Conservation (phyloP, 2,329 filamentous ascomycete genomes). For the Didymella segeticola region DNA sequence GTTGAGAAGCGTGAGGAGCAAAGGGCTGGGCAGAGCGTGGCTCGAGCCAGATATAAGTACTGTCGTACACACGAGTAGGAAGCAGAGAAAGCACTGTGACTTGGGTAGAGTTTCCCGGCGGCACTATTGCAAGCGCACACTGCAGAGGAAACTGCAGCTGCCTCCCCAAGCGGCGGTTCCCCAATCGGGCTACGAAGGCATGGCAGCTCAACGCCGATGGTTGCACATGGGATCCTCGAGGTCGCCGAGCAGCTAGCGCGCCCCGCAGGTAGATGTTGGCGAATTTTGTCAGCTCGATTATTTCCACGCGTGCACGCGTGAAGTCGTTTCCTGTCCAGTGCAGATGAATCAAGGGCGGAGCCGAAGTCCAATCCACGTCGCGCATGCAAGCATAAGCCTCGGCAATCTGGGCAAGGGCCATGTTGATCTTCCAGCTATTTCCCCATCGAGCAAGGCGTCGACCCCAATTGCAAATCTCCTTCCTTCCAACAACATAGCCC, state of each 20-base stretch:
- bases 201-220: constrained; percentile 18
- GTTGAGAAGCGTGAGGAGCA: not conserved
- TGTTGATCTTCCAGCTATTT: constrained; percentile 25
- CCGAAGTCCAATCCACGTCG: constrained; percentile 12
- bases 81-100: not conserved
- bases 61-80: not conserved
- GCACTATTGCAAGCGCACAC: constrained; percentile 7
- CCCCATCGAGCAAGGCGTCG: constrained; percentile 16
- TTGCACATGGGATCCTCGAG: constrained; percentile 30
- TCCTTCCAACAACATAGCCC: not conserved
- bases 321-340: not conserved
- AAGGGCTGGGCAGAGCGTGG: not conserved
- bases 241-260: constrained; percentile 23
- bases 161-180: constrained; percentile 9
- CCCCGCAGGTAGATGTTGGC: constrained; percentile 9
- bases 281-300: constrained; percentile 3
- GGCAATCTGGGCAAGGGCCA: constrained; percentile 31
- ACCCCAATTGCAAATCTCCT: constrained; percentile 20
- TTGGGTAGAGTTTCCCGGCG: not conserved
- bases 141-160: constrained; percentile 9
- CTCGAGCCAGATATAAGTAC: constrained; percentile 13
- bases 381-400: constrained; percentile 20
- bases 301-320: not conserved
- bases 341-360: constrained; percentile 5
- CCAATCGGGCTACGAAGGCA: constrained; percentile 19